These are phyloP conservation scores for Cercospora sp. DNA, from an alignment of 2,329 filamentous ascomycete genomes.

Conservation along the genomic window DNA sequence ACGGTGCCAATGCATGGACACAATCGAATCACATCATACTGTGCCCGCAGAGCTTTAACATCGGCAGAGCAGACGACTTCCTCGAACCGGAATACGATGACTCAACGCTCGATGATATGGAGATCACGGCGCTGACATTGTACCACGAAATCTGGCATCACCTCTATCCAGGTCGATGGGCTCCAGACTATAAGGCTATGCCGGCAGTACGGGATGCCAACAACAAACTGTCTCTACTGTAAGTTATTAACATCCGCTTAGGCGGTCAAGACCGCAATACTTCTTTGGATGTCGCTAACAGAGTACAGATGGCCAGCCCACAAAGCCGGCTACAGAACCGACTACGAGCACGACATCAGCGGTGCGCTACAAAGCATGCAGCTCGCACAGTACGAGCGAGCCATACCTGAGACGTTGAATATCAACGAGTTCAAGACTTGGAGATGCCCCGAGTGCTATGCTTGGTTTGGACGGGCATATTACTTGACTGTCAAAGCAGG, in stretches of 20 bases:
- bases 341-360: constrained; percentile 1
- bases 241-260: background rate
- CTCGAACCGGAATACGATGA: background rate
- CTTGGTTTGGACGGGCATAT: background rate
- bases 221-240: background rate
- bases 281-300: background rate
- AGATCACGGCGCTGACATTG: background rate
- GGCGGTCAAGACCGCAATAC: background rate
- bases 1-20: background rate
- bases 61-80: background rate
- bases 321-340: background rate
- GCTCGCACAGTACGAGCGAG: background rate
- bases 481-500: background rate
- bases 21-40: background rate
- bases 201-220: background rate
- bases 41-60: background rate
- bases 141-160: constrained; percentile 3
- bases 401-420: background rate
- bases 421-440: constrained; percentile 4
- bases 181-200: background rate
- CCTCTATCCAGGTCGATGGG: background rate
- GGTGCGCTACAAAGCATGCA: background rate
- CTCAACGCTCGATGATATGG: constrained; percentile 1
- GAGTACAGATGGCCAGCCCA: background rate
- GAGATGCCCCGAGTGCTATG: constrained; percentile 6